Evolutionary conservation across 441 rosid genomes (phyloP).

Genomic region (Syzygium syzygioides): DNA sequence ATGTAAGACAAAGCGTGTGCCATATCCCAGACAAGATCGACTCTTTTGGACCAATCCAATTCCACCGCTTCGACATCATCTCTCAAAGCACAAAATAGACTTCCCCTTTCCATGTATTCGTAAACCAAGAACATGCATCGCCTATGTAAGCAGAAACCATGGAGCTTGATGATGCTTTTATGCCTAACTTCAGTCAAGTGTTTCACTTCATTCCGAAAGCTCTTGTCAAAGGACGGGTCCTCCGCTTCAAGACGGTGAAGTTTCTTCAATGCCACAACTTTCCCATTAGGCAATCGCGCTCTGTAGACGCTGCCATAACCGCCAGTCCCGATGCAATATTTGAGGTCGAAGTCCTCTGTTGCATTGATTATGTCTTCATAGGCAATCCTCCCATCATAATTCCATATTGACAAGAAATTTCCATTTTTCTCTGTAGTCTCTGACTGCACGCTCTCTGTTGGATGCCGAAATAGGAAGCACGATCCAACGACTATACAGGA

Average conservation of each 20-base stretch:
- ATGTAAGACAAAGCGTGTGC: not conserved
- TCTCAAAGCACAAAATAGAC: not conserved
- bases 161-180: not conserved
- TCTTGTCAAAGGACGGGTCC: not conserved
- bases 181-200: not conserved
- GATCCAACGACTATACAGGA: no score
- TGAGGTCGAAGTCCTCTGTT: not conserved
- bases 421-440: not conserved
- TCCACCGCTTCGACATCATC: not conserved
- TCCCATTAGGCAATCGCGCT: rapidly evolving
- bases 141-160: not conserved
- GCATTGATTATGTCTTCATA: not conserved
- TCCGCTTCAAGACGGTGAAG: not conserved
- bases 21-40: rapidly evolving
- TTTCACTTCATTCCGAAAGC: not conserved
- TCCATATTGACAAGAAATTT: not conserved
- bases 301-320: not conserved
- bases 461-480: not conserved
- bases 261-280: not conserved
- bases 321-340: not conserved
- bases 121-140: not conserved
- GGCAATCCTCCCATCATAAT: not conserved
- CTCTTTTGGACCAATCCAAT: not conserved
- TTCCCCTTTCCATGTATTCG: not conserved
- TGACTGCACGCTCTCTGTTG: not conserved